Percentiles rank a stretch among this genome's conserved stretches.
These are phyloP conservation scores for Lachnellula hyalina DNA, from an alignment of 2,329 filamentous ascomycete species.

Conservation along the genomic window DNA sequence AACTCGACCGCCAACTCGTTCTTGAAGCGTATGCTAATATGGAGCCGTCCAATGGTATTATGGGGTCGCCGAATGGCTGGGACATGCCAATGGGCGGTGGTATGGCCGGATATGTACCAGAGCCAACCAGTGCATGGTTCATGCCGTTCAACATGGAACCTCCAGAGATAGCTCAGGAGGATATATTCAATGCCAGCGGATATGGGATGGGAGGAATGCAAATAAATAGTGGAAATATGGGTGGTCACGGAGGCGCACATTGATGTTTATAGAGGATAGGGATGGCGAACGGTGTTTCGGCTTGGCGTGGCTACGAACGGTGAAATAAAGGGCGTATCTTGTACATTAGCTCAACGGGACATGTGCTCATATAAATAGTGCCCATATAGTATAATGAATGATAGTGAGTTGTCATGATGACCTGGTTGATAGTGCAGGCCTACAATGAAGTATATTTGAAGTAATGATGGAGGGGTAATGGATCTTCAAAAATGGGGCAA, in stretches of 20 bases:
- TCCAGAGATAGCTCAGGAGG: slow-evolving; percentile 43
- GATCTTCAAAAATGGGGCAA: no score
- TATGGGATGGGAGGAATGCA: slow-evolving; percentile 31
- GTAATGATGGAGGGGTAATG: no score
- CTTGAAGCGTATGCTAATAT: slow-evolving; percentile 64
- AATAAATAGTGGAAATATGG: slow-evolving; percentile 29
- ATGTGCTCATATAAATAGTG: not conserved
- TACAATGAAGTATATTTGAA: no score
- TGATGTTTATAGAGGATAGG: not conserved
- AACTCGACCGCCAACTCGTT: slow-evolving; percentile 71
- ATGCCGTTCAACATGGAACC: slow-evolving; percentile 90
- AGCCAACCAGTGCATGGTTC: slow-evolving; percentile 72
- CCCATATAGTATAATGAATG: not conserved
- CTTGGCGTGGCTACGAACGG: not conserved
- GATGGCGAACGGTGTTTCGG: slow-evolving; percentile 8
- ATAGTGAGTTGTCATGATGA: not conserved
- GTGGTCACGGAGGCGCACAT: slow-evolving; percentile 26
- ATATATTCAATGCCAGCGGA: slow-evolving; percentile 17
- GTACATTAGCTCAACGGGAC: not conserved
- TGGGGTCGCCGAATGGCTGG: slow-evolving; percentile 23
- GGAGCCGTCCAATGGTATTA: slow-evolving; percentile 34
- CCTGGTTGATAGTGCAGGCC: no score
- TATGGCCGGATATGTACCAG: slow-evolving; percentile 28
- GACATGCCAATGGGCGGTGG: slow-evolving; percentile 25
- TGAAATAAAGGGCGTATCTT: not conserved